Percentiles rank a stretch among this genome's conserved stretches.
These are phyloP conservation scores for Paxillus rubicundulus DNA, from an alignment of 768 basidiomycete genomes.

Conservation along the genomic window DNA sequence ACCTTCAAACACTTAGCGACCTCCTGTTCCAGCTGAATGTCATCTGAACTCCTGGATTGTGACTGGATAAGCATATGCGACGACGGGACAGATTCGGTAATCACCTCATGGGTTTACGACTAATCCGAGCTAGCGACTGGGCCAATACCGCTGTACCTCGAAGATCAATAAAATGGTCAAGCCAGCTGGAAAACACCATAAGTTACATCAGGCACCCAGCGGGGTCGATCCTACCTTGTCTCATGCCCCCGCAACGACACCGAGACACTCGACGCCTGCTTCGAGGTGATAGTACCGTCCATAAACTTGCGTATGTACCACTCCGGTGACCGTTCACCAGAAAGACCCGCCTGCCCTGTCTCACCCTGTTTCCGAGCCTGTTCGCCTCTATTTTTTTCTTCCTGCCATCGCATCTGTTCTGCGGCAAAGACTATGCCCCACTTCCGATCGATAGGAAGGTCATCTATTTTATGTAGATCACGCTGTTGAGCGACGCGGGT, in stretches of 20 bases:
- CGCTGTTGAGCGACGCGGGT: slow-evolving; percentile 71
- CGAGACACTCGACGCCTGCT: slow-evolving; percentile 72
- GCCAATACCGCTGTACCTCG: slow-evolving; percentile 86
- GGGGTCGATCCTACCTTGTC: slow-evolving; percentile 53
- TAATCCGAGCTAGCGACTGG: slow-evolving; percentile 72
- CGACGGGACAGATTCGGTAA: slow-evolving; percentile 1
- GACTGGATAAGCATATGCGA: neutral
- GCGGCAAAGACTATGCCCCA: slow-evolving; percentile 89
- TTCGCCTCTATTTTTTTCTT: slow-evolving; percentile 63
- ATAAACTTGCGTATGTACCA: slow-evolving; percentile 93
- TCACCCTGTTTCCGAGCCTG: slow-evolving; percentile 60
- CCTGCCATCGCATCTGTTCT: slow-evolving; percentile 76
- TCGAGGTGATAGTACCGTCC: slow-evolving; percentile 78
- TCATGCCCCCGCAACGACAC: slow-evolving; percentile 81
- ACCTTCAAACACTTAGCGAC: slow-evolving; percentile 82
- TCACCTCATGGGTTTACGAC: slow-evolving; percentile 70
- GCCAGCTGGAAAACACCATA: slow-evolving; percentile 57
- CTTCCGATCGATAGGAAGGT: slow-evolving; percentile 76
- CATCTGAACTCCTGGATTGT: slow-evolving; percentile 36
- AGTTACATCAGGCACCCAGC: slow-evolving; percentile 10
- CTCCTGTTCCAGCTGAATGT: slow-evolving; percentile 80
- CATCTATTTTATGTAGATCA: slow-evolving; percentile 57
- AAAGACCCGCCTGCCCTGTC: slow-evolving; percentile 48
- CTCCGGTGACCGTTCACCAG: slow-evolving; percentile 74
- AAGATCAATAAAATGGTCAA: slow-evolving; percentile 67